Evolutionary conservation across 352 stramenopile species (phyloP), one percentile per base, ranked within the genome.

Genomic region (Phytopythium delawarense): DNA sequence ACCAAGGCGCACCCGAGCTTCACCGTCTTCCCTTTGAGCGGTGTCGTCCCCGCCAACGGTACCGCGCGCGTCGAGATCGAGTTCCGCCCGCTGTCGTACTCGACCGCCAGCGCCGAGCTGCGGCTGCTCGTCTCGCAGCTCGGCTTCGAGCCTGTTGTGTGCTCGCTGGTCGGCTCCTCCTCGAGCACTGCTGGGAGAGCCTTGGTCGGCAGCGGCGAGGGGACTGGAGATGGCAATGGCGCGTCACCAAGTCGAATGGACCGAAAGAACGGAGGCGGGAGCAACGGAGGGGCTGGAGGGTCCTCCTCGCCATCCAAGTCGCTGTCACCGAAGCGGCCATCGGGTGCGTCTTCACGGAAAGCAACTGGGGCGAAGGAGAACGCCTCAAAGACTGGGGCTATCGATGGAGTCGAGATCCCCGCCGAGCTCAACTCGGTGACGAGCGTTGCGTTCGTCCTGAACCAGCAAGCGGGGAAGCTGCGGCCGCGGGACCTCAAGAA

Each of bases 401-500:
- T 92, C 12, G 65, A 77, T 20, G 82, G 76, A 1, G 54, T 96
- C 16, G 76, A 89, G 61, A 92, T 97, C 57, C 88, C 87, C 0
- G 50, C 39, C 3, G 60, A 82, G 12, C 64, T 97, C 13, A 74
- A 87, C 46, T 82, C 62, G 4, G 74, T 89, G 52, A 61, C 75
- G 30, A 76, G 80, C 28, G 84, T 92, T 57, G 96, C 80, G 61
- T 96, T 92, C 65, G 73, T 96, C 4, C 68, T 97, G 21, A 97
- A 89, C 39, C 90, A 97, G 73, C 76, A 96, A 59, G 70, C 80
- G 0, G 89, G 89, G 0, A 97, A 97, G 59, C 72, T 97, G 34
- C 94, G 94, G 37, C 89, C 86, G 9, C 96, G 96, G 64, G 88
- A 97, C 52, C 74, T 97, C 12, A 96, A 96, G 69, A 83, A 85